Conservation (phyloP, 768 basidiomycete species). For the Leccinum arenicola region DNA sequence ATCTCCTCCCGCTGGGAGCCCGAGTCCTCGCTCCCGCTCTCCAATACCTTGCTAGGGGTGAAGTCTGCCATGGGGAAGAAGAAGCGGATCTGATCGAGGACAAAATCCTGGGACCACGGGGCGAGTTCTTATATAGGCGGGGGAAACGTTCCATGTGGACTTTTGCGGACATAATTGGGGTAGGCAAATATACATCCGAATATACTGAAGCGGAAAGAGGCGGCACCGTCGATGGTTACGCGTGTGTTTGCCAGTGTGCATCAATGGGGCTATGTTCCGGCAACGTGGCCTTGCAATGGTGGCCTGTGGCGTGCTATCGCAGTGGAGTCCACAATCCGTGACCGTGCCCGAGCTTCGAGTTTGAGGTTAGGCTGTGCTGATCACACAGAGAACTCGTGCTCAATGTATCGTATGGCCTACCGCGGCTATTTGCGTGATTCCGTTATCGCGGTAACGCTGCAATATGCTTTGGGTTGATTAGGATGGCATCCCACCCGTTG, state of each 20-base stretch:
- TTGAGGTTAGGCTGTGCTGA: not conserved
- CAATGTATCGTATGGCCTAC: not conserved
- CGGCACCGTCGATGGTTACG: not conserved
- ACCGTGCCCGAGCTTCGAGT: not conserved
- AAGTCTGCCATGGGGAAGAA: conserved; percentile 16
- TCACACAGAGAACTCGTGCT: not conserved
- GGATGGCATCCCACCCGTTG: too few species aligned
- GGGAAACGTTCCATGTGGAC: not conserved
- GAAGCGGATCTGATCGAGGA: not conserved
- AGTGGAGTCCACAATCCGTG: not conserved
- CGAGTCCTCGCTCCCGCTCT: conserved; percentile 29
- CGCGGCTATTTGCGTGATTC: not conserved
- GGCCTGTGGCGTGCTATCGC: not conserved
- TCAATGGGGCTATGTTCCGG: not conserved
- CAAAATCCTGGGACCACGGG: not conserved
- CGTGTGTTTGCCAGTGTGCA: not conserved
- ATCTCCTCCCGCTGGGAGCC: conserved; percentile 28
- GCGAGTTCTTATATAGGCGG: conserved; percentile 15
- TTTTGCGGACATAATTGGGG: conserved; percentile 13
- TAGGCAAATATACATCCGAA: not conserved
- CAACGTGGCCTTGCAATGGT: not conserved
- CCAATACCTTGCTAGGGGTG: conserved; percentile 19
- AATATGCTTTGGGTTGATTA: too few species aligned
- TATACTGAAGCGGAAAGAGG: not conserved
- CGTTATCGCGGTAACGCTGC: not conserved